Evolutionary conservation across 768 basidiomycete species (phyloP), one percentile per base, ranked within the genome.

Genomic region (Kwoniella botswanensis): DNA sequence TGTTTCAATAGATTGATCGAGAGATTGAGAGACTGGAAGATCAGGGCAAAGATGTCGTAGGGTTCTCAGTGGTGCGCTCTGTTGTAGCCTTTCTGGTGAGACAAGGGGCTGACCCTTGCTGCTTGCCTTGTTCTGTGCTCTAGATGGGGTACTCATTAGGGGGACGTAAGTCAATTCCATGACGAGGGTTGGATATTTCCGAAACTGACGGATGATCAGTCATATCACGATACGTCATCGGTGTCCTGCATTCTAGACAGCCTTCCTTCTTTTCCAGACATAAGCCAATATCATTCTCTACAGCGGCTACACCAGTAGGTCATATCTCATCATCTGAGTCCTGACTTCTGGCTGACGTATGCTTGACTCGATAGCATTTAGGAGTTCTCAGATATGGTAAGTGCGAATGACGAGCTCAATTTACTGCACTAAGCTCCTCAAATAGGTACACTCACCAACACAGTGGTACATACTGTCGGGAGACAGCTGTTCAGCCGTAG

Each of bases 81-180:
- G 46, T 35, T 18, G 41, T 17, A 41, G 18, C 58, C 57, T 57
- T 11, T 24, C 18, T 61, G 26, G 11, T 17, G 21, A 53, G 17
- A 1, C 15, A 53, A 15, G 52, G 15, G 11, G 50, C 17, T 17
- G 21, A 52, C 50, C 50, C 13, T 52, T 52, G 21, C 21, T 15
- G 21, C 4, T 9, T 15, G 50, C 21, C 21, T 52, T 21, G 4
- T 52, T 52, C 50, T 52, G 50, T 15, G 50, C 5, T 9, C 17
- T 52, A 79, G 74, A 75, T 82, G 74, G 82, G 82, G 11, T 83
- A 83, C 72, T 78, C 76, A 4, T 64, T 81, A 0, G 82, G 82
- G 4, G 82, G 82, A 11, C 69, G 80, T 82, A 62, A 76, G 81
- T 75, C 26, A 43, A 6, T n/a, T 26, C 35, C 35, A 35, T 35